Evolutionary conservation across 208 protist species (phyloP).

Genomic region (Wallacemonas sp.): DNA sequence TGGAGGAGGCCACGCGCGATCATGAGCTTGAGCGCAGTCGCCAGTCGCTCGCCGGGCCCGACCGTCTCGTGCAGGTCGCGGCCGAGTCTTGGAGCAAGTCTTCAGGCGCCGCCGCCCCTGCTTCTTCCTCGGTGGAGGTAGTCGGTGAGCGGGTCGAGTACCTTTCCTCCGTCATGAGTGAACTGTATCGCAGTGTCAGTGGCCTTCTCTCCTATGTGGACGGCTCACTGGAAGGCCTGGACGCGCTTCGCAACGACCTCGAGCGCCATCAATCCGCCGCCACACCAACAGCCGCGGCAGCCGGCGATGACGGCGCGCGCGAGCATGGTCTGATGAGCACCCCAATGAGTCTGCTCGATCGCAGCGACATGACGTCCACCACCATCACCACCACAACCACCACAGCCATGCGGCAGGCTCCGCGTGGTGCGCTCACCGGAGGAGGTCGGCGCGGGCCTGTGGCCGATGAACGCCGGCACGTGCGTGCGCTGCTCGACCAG

Average conservation of each 20-base stretch:
- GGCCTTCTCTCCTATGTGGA: conserved; percentile 66
- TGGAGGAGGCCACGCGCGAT: conserved; percentile 70
- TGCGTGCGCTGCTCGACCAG: conserved; percentile 32
- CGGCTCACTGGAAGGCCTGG: conserved; percentile 65
- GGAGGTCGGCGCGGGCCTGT: background rate
- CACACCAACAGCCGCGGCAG: background rate
- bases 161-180: conserved; percentile 39
- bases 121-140: background rate
- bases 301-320: background rate
- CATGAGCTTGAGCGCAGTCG: conserved; percentile 71
- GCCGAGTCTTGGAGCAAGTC: conserved; percentile 13
- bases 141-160: conserved; percentile 42
- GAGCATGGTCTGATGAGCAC: conserved; percentile 9
- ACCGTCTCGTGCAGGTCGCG: conserved; percentile 39
- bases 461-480: conserved; percentile 16
- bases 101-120: background rate
- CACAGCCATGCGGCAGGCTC: background rate
- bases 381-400: background rate
- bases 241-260: conserved; percentile 58
- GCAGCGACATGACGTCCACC: background rate
- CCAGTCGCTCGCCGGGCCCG: conserved; percentile 52
- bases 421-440: background rate
- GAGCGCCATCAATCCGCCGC: conserved; percentile 14
- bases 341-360: background rate
- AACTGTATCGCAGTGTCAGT: conserved; percentile 59